These are phyloP conservation scores for Arthrobotrys conoides DNA, from an alignment of 2,329 filamentous ascomycete genomes.

Conservation along the genomic window DNA sequence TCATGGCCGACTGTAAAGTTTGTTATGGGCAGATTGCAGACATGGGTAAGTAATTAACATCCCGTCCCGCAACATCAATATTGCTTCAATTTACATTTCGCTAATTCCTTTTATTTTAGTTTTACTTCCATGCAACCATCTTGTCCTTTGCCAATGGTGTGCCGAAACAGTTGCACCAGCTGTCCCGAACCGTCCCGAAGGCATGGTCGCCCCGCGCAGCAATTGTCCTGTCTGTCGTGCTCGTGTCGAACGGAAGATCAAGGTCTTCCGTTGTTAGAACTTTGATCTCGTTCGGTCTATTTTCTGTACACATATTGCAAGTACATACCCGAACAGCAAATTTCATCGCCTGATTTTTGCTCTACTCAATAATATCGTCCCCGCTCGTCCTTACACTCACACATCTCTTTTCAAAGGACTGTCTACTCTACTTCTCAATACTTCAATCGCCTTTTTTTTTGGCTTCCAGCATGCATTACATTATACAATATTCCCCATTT, in stretches of 20 bases:
- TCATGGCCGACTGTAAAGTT: conserved; percentile 60
- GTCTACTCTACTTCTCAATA: not conserved
- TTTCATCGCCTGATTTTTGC: not conserved
- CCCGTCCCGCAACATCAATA: not conserved
- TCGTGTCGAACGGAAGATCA: conserved; percentile 57
- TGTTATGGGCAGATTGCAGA: conserved; percentile 59
- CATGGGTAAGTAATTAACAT: conserved; percentile 40
- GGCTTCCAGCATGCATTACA: not conserved
- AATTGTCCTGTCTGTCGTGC: conserved; percentile 58
- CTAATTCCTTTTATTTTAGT: conserved; percentile 8
- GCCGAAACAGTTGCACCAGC: conserved; percentile 54
- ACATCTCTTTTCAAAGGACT: not conserved
- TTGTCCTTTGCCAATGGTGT: conserved; percentile 59
- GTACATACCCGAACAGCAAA: conserved; percentile 17
- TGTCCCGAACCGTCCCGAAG: conserved; percentile 42
- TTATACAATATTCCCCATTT: conserved; percentile 25
- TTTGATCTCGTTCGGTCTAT: not conserved
- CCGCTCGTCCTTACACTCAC: not conserved
- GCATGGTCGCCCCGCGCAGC: conserved; percentile 52
- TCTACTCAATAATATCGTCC: not conserved
- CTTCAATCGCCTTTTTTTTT: not conserved
- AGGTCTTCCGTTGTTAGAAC: conserved; percentile 51
- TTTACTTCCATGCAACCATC: conserved; percentile 54
- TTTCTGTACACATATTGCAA: conserved; percentile 20
- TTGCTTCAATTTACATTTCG: not conserved